Percentiles rank a stretch among this genome's conserved stretches.
These are phyloP conservation scores for Phaeodactylum tricornutum DNA, from an alignment of 108 stramenopile species.

Conservation along the genomic window DNA sequence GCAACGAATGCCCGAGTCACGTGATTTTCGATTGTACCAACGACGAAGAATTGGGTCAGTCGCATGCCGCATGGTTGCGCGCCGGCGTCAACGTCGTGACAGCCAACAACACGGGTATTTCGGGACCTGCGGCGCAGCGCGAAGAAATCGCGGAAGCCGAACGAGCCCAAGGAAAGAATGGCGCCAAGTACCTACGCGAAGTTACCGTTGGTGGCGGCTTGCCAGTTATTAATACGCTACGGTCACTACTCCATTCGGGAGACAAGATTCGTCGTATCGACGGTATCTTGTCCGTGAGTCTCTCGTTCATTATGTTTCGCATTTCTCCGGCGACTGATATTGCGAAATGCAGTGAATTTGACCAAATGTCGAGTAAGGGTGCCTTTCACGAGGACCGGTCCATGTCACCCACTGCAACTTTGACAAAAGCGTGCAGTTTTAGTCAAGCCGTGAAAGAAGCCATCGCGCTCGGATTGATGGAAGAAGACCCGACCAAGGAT, in stretches of 20 bases:
- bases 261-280: slow-evolving; percentile 67
- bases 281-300: slow-evolving; percentile 64
- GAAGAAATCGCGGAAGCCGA: slow-evolving; percentile 47
- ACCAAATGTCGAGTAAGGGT: slow-evolving; percentile 31
- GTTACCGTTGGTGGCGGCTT: slow-evolving; percentile 77
- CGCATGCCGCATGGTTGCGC: slow-evolving; percentile 54
- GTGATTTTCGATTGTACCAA: slow-evolving; percentile 67
- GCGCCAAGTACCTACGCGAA: slow-evolving; percentile 64
- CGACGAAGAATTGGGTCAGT: slow-evolving; percentile 31
- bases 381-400: slow-evolving; percentile 24
- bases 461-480: slow-evolving; percentile 41
- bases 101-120: slow-evolving; percentile 66
- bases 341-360: slow-evolving; percentile 26
- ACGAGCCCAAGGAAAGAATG: slow-evolving; percentile 25
- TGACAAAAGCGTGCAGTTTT: slow-evolving; percentile 30
- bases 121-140: slow-evolving; percentile 51
- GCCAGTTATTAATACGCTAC: slow-evolving; percentile 63
- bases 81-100: slow-evolving; percentile 61
- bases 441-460: slow-evolving; percentile 68
- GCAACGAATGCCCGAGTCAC: slow-evolving; percentile 38
- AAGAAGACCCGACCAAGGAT: slow-evolving; percentile 49
- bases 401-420: slow-evolving; percentile 8
- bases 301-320: slow-evolving; percentile 73
- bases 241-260: slow-evolving; percentile 47
- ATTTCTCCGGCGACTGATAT: slow-evolving; percentile 66